phyloP scores from a whole-genome alignment of 2,329 filamentous ascomycete genomes.

The Alternaria gansuensis region DNA sequence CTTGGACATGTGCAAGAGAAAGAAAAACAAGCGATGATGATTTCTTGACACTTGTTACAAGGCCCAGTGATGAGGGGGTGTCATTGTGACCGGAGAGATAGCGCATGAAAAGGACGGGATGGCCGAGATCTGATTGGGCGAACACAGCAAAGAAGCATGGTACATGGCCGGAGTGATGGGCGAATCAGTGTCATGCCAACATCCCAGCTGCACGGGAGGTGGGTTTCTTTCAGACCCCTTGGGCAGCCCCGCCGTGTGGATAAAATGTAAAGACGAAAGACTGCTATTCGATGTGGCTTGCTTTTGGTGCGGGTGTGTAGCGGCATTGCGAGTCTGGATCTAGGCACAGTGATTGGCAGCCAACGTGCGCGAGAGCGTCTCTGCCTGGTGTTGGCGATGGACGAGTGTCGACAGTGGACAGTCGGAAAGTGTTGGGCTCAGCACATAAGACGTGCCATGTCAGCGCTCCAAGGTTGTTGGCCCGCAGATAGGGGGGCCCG shows the following conservation, averaged over 20 bases:
- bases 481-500: conserved; percentile 11
- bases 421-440: conserved; percentile 10
- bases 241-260: background rate
- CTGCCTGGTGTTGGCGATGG: conserved; percentile 29
- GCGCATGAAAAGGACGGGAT: conserved; percentile 3
- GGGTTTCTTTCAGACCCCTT: conserved; percentile 5
- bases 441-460: conserved; percentile 5
- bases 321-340: conserved; percentile 29
- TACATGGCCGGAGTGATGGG: background rate
- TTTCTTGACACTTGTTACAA: conserved; percentile 5
- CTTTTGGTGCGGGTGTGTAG: conserved; percentile 25
- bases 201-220: conserved; percentile 3
- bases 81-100: conserved; percentile 26
- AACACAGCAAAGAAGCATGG: conserved; percentile 7
- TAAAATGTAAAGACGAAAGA: background rate
- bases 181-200: background rate
- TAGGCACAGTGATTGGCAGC: conserved; percentile 26
- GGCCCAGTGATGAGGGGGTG: conserved; percentile 18
- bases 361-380: conserved; percentile 18
- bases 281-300: conserved; percentile 13
- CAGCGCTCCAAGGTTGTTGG: conserved; percentile 6
- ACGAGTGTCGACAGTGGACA: background rate
- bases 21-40: conserved; percentile 5
- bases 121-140: background rate
- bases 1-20: background rate